Evolutionary conservation across 2,329 filamentous ascomycete species (phyloP), one percentile per base, ranked within the genome.

Genomic region (Alternaria triticimaculans): DNA sequence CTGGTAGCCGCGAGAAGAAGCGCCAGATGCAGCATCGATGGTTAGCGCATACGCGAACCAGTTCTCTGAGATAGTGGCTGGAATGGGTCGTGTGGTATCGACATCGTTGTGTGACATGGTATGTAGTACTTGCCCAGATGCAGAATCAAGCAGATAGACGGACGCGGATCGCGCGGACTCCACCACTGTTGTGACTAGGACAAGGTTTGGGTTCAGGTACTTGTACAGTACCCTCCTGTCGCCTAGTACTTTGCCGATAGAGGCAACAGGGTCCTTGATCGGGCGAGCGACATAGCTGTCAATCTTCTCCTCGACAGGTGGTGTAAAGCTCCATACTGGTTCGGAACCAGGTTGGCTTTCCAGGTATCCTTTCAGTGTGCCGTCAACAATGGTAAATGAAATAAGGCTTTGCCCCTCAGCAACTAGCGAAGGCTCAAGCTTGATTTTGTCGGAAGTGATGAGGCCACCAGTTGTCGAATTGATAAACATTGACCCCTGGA

Each of bases 221-320:
- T 99, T 99, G 88, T 99, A 99, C 67, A 95, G 87, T 51, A 99
- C 96, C n/a, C 90, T 90, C 46, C 96, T 89, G 75, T 99, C 92
- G 25, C 94, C 94, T 21, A 99, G 87, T 2, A 98, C 96, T 63
- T 93, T 93, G 10, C 96, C 96, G 71, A 99, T 97, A 1, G 96
- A 98, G 4, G 96, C 95, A 51, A 98, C 90, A 0, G 93, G 93
- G 72, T 99, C 94, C 68, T 95, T 91, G 3, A 87, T 76, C 10
- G 93, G 89, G 51, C 90, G 87, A 18, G 89, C 86, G 3, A 89
- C 90, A 43, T 96, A 85, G 48, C 86, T 83, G 7, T 90, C 83
- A 58, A 98, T 88, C 62, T 84, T 88, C 77, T 96, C 88, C 11
- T 88, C 89, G 2, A 84, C 74, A 1, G 88, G 84, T 9, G 92